phyloP scores from a whole-genome alignment of 2,329 filamentous ascomycete genomes.

The Podosphaera leucotricha region DNA sequence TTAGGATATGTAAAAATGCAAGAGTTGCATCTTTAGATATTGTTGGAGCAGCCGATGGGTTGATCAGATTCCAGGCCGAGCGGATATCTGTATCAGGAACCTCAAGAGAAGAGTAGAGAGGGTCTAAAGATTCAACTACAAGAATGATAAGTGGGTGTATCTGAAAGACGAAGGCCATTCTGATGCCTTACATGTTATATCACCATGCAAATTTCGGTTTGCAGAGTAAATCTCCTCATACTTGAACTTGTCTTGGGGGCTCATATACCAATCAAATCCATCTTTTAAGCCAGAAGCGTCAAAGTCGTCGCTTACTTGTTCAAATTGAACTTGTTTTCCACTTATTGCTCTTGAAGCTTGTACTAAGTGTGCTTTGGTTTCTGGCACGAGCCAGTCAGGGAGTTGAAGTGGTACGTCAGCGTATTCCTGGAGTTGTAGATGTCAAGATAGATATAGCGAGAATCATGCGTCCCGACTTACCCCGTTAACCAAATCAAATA shows the following conservation, averaged over 20 bases:
- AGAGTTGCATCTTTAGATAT: slow-evolving; percentile 91
- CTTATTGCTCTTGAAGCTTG: slow-evolving; percentile 62
- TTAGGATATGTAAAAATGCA: slow-evolving; percentile 89
- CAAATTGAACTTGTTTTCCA: slow-evolving; percentile 60
- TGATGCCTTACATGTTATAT: slow-evolving; percentile 44
- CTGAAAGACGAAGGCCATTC: neutral
- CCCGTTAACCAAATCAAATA: slow-evolving; percentile 92
- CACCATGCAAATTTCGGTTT: slow-evolving; percentile 68
- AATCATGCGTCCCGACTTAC: slow-evolving; percentile 28
- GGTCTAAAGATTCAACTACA: slow-evolving; percentile 51
- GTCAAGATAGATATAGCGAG: slow-evolving; percentile 1
- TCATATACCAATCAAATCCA: slow-evolving; percentile 99
- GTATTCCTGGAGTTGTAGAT: slow-evolving; percentile 40
- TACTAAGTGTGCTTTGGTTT: slow-evolving; percentile 79
- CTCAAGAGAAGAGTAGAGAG: slow-evolving; percentile 63
- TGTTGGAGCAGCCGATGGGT: slow-evolving; percentile 57
- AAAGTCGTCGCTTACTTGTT: slow-evolving; percentile 60
- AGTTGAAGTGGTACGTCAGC: slow-evolving; percentile 63
- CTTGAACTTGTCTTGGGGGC: slow-evolving; percentile 66
- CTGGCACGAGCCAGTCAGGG: slow-evolving; percentile 91
- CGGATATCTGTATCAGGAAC: slow-evolving; percentile 58
- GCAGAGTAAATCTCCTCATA: slow-evolving; percentile 96
- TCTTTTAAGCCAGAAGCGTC: slow-evolving; percentile 73
- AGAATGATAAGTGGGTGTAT: slow-evolving; percentile 8
- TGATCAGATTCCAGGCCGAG: slow-evolving; percentile 92